Percentiles rank a stretch among this genome's conserved stretches.
Evolutionary conservation across 768 basidiomycete species (phyloP).

Genomic region (Mycena amicta): DNA sequence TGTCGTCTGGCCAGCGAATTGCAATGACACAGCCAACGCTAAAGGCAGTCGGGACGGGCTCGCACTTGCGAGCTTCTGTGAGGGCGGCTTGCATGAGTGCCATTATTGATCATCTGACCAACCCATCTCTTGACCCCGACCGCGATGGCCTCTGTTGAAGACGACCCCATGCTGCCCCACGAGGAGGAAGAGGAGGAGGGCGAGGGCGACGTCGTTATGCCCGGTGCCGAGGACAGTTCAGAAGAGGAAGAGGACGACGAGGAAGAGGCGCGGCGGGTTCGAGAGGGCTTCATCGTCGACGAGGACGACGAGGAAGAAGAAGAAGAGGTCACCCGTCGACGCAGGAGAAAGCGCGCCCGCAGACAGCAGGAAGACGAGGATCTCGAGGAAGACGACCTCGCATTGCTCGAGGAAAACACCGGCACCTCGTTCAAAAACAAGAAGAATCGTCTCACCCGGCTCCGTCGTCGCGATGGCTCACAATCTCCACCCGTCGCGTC

Average conservation of each 20-base stretch:
- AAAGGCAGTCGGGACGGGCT: constrained; percentile 75
- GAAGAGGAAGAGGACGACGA: constrained; percentile 91
- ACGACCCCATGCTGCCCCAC: constrained; percentile 65
- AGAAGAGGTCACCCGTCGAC: constrained; percentile 60
- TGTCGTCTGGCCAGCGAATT: constrained; percentile 29
- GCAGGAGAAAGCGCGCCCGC: constrained; percentile 66
- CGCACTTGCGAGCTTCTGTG: constrained; percentile 69
- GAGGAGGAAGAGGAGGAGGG: constrained; percentile 63
- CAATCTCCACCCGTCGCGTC: constrained; percentile 68
- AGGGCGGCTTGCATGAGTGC: constrained; percentile 67
- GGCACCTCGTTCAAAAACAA: constrained; percentile 75
- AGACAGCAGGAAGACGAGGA: constrained; percentile 67
- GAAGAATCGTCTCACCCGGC: constrained; percentile 62
- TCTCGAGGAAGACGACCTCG: constrained; percentile 93
- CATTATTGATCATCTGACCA: background rate
- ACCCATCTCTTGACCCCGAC: constrained; percentile 24
- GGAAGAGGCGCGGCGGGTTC: constrained; percentile 78
- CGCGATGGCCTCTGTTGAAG: constrained; percentile 54
- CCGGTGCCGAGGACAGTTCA: constrained; percentile 72
- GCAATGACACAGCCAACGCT: constrained; percentile 89
- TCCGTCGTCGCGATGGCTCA: constrained; percentile 73
- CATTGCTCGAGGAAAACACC: constrained; percentile 86
- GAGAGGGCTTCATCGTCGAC: constrained; percentile 91
- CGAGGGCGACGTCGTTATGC: constrained; percentile 57
- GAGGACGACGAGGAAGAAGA: constrained; percentile 88